phyloP scores from a whole-genome alignment of 2,329 filamentous ascomycete genomes.

The Beauveria sp. region DNA sequence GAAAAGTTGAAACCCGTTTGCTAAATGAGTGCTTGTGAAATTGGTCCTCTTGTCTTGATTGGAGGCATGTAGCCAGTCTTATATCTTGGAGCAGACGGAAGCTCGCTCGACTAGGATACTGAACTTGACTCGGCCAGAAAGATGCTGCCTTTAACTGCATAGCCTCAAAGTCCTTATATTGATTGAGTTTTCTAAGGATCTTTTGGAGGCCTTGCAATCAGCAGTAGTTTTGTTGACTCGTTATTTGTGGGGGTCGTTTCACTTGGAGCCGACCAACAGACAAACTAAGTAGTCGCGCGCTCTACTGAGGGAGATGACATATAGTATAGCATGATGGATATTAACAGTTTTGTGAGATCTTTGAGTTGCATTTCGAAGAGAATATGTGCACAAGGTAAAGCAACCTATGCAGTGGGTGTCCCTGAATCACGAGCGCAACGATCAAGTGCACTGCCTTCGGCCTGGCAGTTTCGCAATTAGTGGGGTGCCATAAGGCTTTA shows the following conservation, averaged over 20 bases:
- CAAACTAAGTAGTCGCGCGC: neutral
- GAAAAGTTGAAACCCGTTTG: neutral
- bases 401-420: neutral
- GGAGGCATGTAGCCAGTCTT: neutral
- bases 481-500: neutral
- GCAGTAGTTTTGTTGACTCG: neutral
- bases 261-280: neutral
- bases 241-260: neutral
- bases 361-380: neutral
- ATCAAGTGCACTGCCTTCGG: no score
- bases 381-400: neutral
- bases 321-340: neutral
- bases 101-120: no score
- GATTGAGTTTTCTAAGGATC: no score
- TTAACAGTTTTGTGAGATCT: neutral
- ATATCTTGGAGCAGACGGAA: neutral
- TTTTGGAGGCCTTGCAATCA: no score
- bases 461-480: neutral
- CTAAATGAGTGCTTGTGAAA: neutral
- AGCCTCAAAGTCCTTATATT: neutral
- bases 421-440: neutral
- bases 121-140: neutral
- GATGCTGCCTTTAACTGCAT: neutral
- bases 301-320: neutral
- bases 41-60: neutral